phyloP scores from a whole-genome alignment of 2,329 filamentous ascomycete species.

The Pseudocercospora eumusae region DNA sequence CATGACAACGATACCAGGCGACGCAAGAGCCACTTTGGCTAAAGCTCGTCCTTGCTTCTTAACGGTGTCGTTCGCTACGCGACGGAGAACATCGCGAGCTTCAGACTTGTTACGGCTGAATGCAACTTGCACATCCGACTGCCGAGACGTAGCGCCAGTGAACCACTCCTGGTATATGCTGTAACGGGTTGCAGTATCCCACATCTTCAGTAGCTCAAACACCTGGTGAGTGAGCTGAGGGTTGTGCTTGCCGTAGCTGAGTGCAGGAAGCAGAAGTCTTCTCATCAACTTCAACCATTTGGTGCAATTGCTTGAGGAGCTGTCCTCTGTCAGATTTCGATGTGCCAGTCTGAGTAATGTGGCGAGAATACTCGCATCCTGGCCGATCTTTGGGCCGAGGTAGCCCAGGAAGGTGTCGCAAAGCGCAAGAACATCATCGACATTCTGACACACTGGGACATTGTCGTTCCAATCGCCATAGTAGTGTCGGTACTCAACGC shows the following conservation, averaged over 20 bases:
- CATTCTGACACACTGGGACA: constrained; percentile 82
- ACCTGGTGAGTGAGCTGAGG: constrained; percentile 82
- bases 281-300: constrained; percentile 86
- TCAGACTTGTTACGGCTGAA: constrained; percentile 76
- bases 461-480: constrained; percentile 98
- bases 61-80: constrained; percentile 84
- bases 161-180: constrained; percentile 94
- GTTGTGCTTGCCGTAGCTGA: constrained; percentile 84
- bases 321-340: constrained; percentile 70
- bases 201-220: constrained; percentile 78
- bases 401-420: constrained; percentile 82
- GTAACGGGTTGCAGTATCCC: constrained; percentile 75
- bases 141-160: constrained; percentile 68
- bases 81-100: constrained; percentile 83
- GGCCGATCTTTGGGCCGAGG: constrained; percentile 85
- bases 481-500: constrained; percentile 84
- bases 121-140: constrained; percentile 74
- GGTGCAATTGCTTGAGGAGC: constrained; percentile 66
- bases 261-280: constrained; percentile 79
- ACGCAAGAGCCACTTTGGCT: constrained; percentile 88
- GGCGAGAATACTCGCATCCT: constrained; percentile 72
- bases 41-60: constrained; percentile 82
- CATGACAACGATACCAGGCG: constrained; percentile 87
- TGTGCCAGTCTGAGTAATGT: constrained; percentile 85
- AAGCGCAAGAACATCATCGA: constrained; percentile 87